Conservation (phyloP, 257 asterid genomes). For the Misopates orontium region DNA sequence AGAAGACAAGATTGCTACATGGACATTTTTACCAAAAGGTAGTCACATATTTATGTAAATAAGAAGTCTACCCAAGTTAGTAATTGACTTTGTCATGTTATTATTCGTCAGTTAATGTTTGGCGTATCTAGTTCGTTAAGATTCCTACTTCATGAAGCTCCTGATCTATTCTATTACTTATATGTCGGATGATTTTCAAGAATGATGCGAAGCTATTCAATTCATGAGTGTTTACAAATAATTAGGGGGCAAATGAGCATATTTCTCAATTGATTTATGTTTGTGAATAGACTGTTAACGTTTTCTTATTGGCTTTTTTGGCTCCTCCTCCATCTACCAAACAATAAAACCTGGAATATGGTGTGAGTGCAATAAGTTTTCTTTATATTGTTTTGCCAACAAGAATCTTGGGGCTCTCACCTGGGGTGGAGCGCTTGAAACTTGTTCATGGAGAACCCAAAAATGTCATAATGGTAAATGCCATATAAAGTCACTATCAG, state of each 20-base stretch:
- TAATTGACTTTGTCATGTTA: slow-evolving; percentile 12
- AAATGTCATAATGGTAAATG: too few relatives aligned
- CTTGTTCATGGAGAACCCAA: neutral
- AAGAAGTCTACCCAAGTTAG: neutral
- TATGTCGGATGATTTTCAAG: neutral
- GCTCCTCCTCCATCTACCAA: neutral
- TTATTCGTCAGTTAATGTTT: neutral
- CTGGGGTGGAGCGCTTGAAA: neutral
- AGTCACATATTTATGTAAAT: neutral
- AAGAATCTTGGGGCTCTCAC: neutral
- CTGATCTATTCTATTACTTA: neutral
- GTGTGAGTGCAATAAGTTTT: too few relatives aligned
- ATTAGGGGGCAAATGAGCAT: neutral
- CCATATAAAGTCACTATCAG: too few relatives aligned
- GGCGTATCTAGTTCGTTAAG: neutral
- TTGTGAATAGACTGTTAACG: neutral
- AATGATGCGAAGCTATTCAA: neutral
- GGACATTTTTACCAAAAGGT: slow-evolving; percentile 98
- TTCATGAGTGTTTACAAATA: too few relatives aligned
- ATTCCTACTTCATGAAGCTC: neutral
- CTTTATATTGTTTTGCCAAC: too few relatives aligned
- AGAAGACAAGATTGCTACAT: slow-evolving; percentile 91
- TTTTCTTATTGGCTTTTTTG: too few relatives aligned
- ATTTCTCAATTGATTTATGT: neutral
- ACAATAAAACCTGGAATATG: neutral